Base-by-base conservation (phyloP, 1,284 basidiomycete genomes). In the Leccinum pallidistipes region DNA sequence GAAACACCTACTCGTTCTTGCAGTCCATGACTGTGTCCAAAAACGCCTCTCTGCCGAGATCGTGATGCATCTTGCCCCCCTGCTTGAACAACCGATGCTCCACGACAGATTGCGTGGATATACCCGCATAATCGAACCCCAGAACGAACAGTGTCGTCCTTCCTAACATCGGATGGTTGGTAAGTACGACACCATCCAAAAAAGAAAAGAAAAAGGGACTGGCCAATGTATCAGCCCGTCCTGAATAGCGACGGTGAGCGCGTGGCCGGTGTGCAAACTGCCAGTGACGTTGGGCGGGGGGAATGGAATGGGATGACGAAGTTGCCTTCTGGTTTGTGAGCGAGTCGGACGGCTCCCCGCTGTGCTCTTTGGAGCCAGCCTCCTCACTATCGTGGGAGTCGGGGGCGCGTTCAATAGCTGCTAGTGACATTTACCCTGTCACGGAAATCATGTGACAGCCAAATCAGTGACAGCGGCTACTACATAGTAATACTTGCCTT, bases 261-360 rank as follows among this genome's bases (percentile, higher is more conserved):
- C 97, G 71, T 99, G 97, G 3, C 97, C 97, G 65, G 98, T 98
- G 74, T 99, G 97, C 59, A 99, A 80, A 66, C 88, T 92, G 24
- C 97, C 97, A 0, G 97, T 99, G 67, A 99, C 96, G 73, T 99
- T 99, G n/a, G 97, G 97, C 11, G 97, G 97, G 34, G 97, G 97
- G 5, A 89, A 85, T 24, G 27, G 27, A 3, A 27, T 1, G 96
- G 92, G 55, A 99, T 87, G 64, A 96, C 90, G 74, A 99, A 99
- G 8, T 82, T 78, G 31, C 89, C 92, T 63, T 88, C 84, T 2
- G 83, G 77, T 61, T 84, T 84, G 38, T 79, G 69, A 11, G 81
- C 81, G 56, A 27, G 27, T 27, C 27, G 27, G 27, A 27, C 27
- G 27, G 27, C 27, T 27, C 27, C 27, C 27, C 27, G 27, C 27